These are phyloP conservation scores for Exophiala sideris DNA, from an alignment of 2,329 filamentous ascomycete species.

Conservation along the genomic window DNA sequence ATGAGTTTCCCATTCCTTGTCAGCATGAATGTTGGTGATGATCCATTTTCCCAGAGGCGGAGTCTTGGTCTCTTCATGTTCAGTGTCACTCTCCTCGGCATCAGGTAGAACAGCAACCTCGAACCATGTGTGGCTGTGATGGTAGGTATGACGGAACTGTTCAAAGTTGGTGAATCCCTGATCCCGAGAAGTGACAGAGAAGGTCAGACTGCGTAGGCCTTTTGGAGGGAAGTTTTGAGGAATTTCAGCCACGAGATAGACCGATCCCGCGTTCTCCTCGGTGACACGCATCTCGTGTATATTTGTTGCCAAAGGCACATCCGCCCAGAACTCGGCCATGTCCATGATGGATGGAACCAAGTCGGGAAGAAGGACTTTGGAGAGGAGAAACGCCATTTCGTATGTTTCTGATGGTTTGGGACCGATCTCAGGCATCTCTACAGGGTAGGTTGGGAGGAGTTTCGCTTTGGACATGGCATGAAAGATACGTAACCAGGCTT, in stretches of 20 bases:
- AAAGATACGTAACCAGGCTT: not conserved
- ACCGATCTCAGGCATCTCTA: conserved; percentile 5
- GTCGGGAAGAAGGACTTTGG: conserved; percentile 17
- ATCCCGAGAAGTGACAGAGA: conserved; percentile 14
- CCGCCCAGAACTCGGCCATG: conserved; percentile 22
- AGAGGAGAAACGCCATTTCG: conserved; percentile 22
- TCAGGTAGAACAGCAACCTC: conserved; percentile 14
- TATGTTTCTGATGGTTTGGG: conserved; percentile 10
- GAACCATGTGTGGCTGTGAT: conserved; percentile 21
- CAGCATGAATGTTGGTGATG: conserved; percentile 21
- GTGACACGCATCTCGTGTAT: conserved; percentile 1
- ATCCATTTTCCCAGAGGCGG: conserved; percentile 2
- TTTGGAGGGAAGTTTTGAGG: conserved; percentile 8
- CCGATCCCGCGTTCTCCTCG: conserved; percentile 1
- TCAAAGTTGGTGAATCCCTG: conserved; percentile 13
- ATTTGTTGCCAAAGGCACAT: conserved; percentile 9
- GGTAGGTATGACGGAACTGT: conserved; percentile 13
- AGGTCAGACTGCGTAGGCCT: conserved; percentile 9
- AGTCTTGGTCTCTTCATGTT: not conserved
- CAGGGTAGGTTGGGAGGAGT: conserved; percentile 1
- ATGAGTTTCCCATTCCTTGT: conserved; percentile 16
- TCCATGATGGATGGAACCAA: conserved; percentile 23
- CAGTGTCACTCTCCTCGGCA: not conserved
- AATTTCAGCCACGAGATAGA: conserved; percentile 6
- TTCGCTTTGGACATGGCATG: not conserved